phyloP scores from a whole-genome alignment of 495 filamentous ascomycete species.

The Tuber indicum region DNA sequence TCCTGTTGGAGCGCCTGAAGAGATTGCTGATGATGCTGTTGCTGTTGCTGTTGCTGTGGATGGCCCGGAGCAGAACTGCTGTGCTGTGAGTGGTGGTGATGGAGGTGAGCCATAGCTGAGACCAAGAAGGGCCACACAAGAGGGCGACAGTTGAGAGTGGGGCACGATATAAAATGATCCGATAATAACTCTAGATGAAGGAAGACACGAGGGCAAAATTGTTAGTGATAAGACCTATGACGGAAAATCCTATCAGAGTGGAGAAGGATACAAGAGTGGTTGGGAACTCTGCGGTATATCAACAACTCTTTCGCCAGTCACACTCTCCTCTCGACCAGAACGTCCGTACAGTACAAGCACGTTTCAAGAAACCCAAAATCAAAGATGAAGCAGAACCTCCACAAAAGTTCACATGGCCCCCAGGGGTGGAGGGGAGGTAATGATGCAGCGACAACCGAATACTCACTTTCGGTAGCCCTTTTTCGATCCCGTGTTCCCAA shows the following conservation, averaged over 20 bases:
- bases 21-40: slow-evolving; percentile 5
- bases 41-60: slow-evolving; percentile 8
- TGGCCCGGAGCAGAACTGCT: background rate
- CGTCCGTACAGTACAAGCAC: background rate
- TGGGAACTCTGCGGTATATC: background rate
- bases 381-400: background rate
- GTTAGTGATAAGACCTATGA: background rate
- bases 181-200: background rate
- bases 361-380: background rate
- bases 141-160: background rate
- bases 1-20: slow-evolving; percentile 12
- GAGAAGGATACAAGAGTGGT: background rate
- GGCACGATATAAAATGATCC: background rate
- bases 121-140: background rate
- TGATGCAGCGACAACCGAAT: background rate
- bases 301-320: background rate
- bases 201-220: background rate
- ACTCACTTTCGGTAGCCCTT: background rate
- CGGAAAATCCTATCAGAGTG: background rate
- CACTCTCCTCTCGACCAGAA: background rate
- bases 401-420: background rate
- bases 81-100: background rate
- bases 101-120: background rate
- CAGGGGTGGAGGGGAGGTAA: background rate
- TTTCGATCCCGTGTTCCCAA: background rate